phyloP scores from a whole-genome alignment of 129 eudicot species.

The Oenanthe sinensis region DNA sequence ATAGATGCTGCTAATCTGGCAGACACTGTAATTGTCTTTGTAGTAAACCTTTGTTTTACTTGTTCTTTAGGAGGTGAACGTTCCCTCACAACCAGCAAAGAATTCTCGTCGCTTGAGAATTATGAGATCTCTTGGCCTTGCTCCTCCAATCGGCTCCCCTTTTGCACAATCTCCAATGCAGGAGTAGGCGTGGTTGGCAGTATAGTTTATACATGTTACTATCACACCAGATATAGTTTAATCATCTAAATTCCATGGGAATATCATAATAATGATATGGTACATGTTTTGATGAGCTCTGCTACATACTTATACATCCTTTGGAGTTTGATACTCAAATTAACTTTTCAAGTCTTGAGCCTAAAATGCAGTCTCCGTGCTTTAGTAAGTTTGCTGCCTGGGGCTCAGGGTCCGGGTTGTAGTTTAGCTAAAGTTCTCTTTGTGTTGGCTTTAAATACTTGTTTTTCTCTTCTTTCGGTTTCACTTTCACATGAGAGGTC shows the following conservation, averaged over 20 bases:
- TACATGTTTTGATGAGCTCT: neutral
- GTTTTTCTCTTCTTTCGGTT: no score
- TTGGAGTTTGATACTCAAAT: neutral
- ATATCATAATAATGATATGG: neutral
- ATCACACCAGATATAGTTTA: neutral
- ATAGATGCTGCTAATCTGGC: constrained; percentile 5
- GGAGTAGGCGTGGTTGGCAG: neutral
- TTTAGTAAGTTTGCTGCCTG: no score
- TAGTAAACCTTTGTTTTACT: neutral
- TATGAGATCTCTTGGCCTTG: constrained; percentile 56
- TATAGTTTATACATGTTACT: neutral
- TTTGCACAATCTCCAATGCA: constrained; percentile 8
- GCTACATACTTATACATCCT: neutral
- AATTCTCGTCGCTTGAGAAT: constrained; percentile 43
- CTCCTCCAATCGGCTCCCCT: constrained; percentile 58
- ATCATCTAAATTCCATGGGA: neutral
- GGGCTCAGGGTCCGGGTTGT: no score
- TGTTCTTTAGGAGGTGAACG: constrained; percentile 31
- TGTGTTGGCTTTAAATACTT: no score
- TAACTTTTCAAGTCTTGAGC: neutral
- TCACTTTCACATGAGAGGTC: no score
- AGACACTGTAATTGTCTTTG: no score
- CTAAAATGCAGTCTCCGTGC: no score
- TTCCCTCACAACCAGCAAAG: constrained; percentile 29
- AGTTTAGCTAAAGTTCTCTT: no score